Conservation (phyloP, 2,329 filamentous ascomycete species). For the Zymoseptoria ardabiliae region DNA sequence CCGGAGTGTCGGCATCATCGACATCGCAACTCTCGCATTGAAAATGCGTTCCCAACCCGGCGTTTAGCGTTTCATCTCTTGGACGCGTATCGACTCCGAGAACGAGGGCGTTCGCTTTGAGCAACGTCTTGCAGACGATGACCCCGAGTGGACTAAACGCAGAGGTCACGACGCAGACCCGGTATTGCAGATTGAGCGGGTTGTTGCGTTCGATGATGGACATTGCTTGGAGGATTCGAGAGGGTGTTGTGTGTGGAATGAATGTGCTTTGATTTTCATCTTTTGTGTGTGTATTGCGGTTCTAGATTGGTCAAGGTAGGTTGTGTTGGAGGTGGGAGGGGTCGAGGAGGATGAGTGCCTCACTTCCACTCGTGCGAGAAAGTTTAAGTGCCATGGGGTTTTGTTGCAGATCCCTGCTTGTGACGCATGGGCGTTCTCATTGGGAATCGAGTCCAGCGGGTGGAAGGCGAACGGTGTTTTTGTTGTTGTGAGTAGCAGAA, state of each 20-base stretch:
- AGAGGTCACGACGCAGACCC: slow-evolving; percentile 16
- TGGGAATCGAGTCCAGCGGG: too few species aligned
- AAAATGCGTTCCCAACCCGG: slow-evolving; percentile 18
- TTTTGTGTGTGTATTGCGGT: too few species aligned
- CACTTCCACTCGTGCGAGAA: too few species aligned
- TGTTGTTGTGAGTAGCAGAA: too few species aligned
- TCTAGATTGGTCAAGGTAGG: too few species aligned
- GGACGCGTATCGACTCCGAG: slow-evolving; percentile 15
- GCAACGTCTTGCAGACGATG: slow-evolving; percentile 16
- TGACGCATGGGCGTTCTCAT: too few species aligned
- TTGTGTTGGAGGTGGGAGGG: too few species aligned
- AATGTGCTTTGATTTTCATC: too few species aligned
- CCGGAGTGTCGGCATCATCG: neutral
- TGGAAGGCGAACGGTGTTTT: too few species aligned
- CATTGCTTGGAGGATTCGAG: slow-evolving; percentile 7
- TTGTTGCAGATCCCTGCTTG: too few species aligned
- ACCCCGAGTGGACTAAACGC: slow-evolving; percentile 15
- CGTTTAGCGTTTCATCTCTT: slow-evolving; percentile 13
- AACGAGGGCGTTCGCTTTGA: slow-evolving; percentile 20
- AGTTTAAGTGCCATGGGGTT: too few species aligned
- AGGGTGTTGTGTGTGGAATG: neutral
- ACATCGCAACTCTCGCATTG: slow-evolving; percentile 14
- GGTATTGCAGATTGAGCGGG: slow-evolving; percentile 17
- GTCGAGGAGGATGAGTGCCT: too few species aligned
- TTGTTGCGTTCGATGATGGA: slow-evolving; percentile 15